Evolutionary conservation across 148 eudicot species (phyloP).

Genomic region (Nepenthes mirabilis): DNA sequence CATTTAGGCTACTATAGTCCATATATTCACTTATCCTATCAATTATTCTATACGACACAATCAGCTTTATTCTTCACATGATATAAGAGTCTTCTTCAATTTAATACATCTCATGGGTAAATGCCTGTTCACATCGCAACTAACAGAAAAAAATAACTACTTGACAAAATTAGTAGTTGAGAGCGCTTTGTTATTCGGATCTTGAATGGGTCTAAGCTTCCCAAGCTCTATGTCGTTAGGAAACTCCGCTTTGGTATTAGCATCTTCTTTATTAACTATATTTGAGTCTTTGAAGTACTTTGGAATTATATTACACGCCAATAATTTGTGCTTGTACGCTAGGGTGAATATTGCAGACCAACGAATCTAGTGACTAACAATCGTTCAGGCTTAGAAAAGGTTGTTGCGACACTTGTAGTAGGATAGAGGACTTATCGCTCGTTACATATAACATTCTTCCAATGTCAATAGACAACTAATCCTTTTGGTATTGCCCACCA

Average conservation of each 20-base stretch:
- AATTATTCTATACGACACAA: no score
- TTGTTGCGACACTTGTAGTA: neutral
- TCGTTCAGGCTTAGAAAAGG: neutral
- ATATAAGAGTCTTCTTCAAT: no score
- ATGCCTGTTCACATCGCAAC: no score
- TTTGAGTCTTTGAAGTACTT: conserved; percentile 1
- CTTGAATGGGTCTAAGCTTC: conserved; percentile 1
- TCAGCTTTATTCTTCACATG: no score
- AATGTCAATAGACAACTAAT: no score
- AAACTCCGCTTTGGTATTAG: conserved; percentile 4
- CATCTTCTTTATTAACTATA: neutral
- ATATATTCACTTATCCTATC: no score
- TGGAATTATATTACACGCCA: neutral
- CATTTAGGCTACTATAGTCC: no score
- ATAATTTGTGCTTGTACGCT: neutral
- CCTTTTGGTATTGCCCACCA: no score
- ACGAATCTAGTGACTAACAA: neutral
- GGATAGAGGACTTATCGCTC: conserved; percentile 4
- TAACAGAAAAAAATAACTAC: no score
- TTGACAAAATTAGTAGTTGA: neutral
- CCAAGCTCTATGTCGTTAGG: conserved; percentile 1
- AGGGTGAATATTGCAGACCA: no score
- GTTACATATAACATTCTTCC: no score
- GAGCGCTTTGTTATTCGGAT: neutral
- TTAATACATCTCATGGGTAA: no score